Conservation (phyloP, 345 rosid genomes). For the Rhodamnia rubescens region DNA sequence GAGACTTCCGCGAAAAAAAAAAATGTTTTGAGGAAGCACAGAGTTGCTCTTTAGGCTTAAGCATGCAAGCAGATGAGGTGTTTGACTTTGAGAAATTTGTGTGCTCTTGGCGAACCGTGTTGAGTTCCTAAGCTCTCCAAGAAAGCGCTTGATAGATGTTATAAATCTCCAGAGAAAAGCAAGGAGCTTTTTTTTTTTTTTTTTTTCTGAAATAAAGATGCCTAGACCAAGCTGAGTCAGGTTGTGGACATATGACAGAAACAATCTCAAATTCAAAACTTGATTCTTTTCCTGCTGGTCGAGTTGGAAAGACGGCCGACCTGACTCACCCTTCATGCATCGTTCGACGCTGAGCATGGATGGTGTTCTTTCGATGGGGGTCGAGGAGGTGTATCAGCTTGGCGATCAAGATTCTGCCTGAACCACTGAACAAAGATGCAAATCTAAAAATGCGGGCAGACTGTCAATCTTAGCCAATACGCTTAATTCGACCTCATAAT, state of each 20-base stretch:
- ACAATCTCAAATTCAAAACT: neutral
- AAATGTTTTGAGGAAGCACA: neutral
- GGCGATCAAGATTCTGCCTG: neutral
- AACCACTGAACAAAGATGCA: neutral
- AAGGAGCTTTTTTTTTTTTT: neutral
- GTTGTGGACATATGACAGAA: neutral
- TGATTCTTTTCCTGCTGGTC: neutral
- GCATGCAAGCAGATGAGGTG: neutral
- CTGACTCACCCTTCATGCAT: neutral
- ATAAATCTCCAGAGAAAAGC: neutral
- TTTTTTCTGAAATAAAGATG: neutral
- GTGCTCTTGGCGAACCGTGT: neutral
- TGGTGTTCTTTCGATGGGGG: neutral
- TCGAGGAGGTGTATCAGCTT: neutral
- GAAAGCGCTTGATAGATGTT: neutral
- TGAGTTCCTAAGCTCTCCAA: neutral
- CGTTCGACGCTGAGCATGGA: neutral
- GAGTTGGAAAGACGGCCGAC: neutral
- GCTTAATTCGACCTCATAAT: too few relatives aligned
- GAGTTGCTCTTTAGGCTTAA: neutral
- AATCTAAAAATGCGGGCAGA: neutral
- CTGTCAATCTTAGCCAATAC: neutral
- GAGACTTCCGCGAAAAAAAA: neutral
- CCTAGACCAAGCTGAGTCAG: neutral
- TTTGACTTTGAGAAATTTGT: neutral